Base-by-base conservation (phyloP, 345 rosid genomes). In the Luvunga scandens region DNA sequence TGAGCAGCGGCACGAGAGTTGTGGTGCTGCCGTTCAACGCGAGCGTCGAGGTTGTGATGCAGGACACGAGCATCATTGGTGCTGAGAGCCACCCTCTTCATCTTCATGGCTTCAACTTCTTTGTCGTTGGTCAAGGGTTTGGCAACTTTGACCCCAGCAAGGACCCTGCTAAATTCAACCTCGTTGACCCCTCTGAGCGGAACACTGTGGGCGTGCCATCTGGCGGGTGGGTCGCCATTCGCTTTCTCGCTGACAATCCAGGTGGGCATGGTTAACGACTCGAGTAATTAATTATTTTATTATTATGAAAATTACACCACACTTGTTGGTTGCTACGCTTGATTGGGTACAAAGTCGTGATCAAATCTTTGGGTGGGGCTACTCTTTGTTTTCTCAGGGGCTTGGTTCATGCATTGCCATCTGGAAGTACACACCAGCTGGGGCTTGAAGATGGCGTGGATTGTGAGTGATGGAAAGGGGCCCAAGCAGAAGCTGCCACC, bases 361-460 rank as follows among this genome's bases (percentile, higher is more conserved):
- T 45, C 50, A 45, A 45, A 45, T 42, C 18, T 13, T 45, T 45
- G 18, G 1, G 5, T 1, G 50, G 50, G 50, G 50, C 50, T 18
- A 13, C 50, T 45, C 18, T 13, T 45, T 45, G 14, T 36, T 9
- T 4, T 61, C 16, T 5, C 56, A 84, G 87, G 86, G 0, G 84
- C 79, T 31, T 87, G 90, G 92, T 88, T 87, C 77, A 86, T 86
- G 89, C 91, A 89, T 19, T 87, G 90, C 66, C 88, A 89, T 80
- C 45, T 86, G 64, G 88, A 88, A 71, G 88, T 89, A 22, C 91
- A 86, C 79, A 86, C 90, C 3, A 86, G 89, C 79, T 88, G 91
- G 91, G 93, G 91, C 2, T 76, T 90, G 82, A 88, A 88, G 79
- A 88, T 90, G 91, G 90, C 85, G 9, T 90, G 90, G 91, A 31